Conservation (phyloP, 345 rosid genomes). For the Euphorbia tirucalli region DNA sequence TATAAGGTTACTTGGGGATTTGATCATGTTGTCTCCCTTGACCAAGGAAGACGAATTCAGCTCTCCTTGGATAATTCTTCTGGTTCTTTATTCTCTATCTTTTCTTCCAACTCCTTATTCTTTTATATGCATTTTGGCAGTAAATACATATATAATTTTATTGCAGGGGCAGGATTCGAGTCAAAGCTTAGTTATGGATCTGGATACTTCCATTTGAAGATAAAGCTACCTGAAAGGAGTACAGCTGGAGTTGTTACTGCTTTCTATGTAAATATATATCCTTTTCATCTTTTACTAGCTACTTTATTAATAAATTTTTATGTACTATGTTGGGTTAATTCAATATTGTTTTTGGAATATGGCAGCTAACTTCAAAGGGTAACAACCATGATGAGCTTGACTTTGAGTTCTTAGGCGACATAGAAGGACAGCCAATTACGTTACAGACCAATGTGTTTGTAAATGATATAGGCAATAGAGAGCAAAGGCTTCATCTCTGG, state of each 20-base stretch:
- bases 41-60: constrained; percentile 37
- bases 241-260: constrained; percentile 65
- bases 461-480: constrained; percentile 52
- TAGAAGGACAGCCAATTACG: constrained; percentile 47
- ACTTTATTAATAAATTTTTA: too few relatives aligned
- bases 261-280: constrained; percentile 41
- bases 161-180: constrained; percentile 48
- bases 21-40: constrained; percentile 25
- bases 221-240: constrained; percentile 50
- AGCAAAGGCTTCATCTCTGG: constrained; percentile 61
- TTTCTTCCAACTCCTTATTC: not conserved
- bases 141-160: too few relatives aligned
- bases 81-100: constrained; percentile 22
- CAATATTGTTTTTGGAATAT: too few relatives aligned
- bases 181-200: constrained; percentile 51
- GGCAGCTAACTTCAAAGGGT: constrained; percentile 47
- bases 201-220: constrained; percentile 48
- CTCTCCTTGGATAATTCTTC: constrained; percentile 51
- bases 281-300: too few relatives aligned
- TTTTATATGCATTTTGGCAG: too few relatives aligned
- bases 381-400: constrained; percentile 59
- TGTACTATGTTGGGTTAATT: too few relatives aligned
- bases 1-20: constrained; percentile 47
- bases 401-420: constrained; percentile 70
- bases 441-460: constrained; percentile 63